phyloP scores from a whole-genome alignment of 1,284 basidiomycete species.

The Malassezia furfur region DNA sequence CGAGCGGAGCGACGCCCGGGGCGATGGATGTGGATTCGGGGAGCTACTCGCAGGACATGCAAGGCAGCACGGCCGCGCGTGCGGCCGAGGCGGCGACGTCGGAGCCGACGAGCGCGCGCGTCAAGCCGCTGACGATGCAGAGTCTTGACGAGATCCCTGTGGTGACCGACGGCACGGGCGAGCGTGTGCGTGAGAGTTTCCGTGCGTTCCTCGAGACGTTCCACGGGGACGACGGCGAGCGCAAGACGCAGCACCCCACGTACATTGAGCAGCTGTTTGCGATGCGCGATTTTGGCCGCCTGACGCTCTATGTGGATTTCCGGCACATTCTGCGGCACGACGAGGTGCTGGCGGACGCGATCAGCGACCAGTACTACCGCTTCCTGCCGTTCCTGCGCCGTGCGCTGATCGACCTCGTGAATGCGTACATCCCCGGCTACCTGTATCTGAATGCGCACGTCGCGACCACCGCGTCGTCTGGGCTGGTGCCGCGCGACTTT shows the following conservation, averaged over 20 bases:
- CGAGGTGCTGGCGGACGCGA: conserved; percentile 81
- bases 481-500: conserved; percentile 83
- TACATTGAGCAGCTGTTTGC: conserved; percentile 86
- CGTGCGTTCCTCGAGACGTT: conserved; percentile 75
- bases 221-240: background rate
- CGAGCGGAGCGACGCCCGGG: conserved; percentile 7
- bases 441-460: conserved; percentile 69
- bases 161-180: conserved; percentile 83
- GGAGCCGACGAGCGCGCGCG: conserved; percentile 20
- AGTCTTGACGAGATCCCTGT: conserved; percentile 58
- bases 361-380: conserved; percentile 88
- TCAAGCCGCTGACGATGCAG: conserved; percentile 25
- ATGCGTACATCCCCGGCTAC: conserved; percentile 79
- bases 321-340: conserved; percentile 79
- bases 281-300: conserved; percentile 83
- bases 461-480: conserved; percentile 57
- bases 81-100: conserved; percentile 1
- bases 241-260: conserved; percentile 50
- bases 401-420: conserved; percentile 77
- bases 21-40: conserved; percentile 9
- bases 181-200: conserved; percentile 81
- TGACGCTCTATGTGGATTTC: conserved; percentile 93
- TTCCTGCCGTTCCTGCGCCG: conserved; percentile 88
- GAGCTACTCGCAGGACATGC: conserved; percentile 2
- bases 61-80: background rate